Conservation (phyloP, 1,139 yeast genomes). For the Pichiaceae sp. region DNA sequence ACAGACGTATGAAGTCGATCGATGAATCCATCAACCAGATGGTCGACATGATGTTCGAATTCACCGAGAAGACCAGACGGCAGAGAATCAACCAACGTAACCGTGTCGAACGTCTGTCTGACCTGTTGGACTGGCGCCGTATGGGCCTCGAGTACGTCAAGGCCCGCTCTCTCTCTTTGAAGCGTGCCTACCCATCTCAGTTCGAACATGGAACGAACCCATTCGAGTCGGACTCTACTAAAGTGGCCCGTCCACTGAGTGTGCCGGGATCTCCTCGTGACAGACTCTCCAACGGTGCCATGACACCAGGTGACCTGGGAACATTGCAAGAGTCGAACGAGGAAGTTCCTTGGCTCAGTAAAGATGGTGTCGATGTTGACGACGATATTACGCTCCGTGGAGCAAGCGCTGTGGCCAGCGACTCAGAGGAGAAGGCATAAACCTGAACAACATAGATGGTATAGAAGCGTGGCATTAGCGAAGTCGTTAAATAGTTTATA, state of each 20-base stretch:
- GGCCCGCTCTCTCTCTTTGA: constrained; percentile 86
- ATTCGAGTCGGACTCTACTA: constrained; percentile 47
- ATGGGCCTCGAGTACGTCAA: constrained; percentile 96
- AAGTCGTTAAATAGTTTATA: too few relatives aligned
- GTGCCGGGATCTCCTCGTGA: constrained; percentile 94
- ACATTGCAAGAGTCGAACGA: constrained; percentile 83
- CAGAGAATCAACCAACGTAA: constrained; percentile 97
- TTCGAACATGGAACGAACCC: constrained; percentile 49
- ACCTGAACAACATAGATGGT: too few relatives aligned
- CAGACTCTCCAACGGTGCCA: constrained; percentile 43
- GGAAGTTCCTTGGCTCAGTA: constrained; percentile 67
- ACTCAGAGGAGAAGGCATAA: background rate
- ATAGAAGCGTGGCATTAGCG: too few relatives aligned
- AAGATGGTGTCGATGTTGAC: constrained; percentile 29
- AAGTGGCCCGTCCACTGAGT: constrained; percentile 83
- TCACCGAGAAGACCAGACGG: constrained; percentile 82
- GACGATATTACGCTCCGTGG: constrained; percentile 34
- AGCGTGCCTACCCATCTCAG: constrained; percentile 88
- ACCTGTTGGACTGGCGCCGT: constrained; percentile 92
- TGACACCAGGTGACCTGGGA: constrained; percentile 99
- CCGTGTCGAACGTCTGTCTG: constrained; percentile 90
- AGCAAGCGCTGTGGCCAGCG: constrained; percentile 27
- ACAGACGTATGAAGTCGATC: constrained; percentile 85
- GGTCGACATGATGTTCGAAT: constrained; percentile 83
- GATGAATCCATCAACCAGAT: constrained; percentile 93